phyloP scores from a whole-genome alignment of 495 filamentous ascomycete genomes.

The Trichodelitschia bisporula region DNA sequence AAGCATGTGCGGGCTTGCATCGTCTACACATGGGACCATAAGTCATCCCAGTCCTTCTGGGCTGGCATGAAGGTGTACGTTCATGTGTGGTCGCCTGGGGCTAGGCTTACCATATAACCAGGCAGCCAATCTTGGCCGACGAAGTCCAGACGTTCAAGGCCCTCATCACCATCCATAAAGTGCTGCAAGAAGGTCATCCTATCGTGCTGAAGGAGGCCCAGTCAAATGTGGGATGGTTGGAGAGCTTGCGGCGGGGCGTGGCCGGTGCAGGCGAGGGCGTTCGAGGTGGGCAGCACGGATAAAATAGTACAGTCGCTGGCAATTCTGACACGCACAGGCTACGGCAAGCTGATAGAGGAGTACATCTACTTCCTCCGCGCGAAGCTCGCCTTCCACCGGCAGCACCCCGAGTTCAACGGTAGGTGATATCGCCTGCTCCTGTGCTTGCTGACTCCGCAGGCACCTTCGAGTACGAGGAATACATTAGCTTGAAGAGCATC shows the following conservation, averaged over 20 bases:
- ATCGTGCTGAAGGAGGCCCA: constrained; percentile 70
- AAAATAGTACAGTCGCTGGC: not conserved
- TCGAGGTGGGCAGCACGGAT: constrained; percentile 3
- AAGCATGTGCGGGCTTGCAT: constrained; percentile 98
- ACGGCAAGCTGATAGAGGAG: constrained; percentile 76
- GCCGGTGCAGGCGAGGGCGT: constrained; percentile 46
- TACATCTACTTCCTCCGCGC: constrained; percentile 86
- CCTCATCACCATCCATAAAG: constrained; percentile 51
- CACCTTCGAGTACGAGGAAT: constrained; percentile 95
- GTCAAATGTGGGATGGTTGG: constrained; percentile 70
- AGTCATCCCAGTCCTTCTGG: constrained; percentile 91
- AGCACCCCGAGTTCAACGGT: constrained; percentile 97
- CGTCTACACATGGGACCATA: constrained; percentile 99
- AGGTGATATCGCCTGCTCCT: constrained; percentile 6
- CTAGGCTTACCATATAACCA: constrained; percentile 13
- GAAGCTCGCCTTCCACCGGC: constrained; percentile 80
- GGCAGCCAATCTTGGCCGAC: constrained; percentile 86
- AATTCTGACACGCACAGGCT: constrained; percentile 26
- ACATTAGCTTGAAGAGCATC: constrained; percentile 91
- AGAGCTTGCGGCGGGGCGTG: constrained; percentile 70
- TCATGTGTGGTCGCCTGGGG: not conserved
- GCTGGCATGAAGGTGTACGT: constrained; percentile 91
- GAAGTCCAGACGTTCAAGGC: constrained; percentile 36
- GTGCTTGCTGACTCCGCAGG: constrained; percentile 17
- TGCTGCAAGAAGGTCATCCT: constrained; percentile 89